These are phyloP conservation scores for Starmerella floris DNA, from an alignment of 805 yeast genomes.

Conservation along the genomic window DNA sequence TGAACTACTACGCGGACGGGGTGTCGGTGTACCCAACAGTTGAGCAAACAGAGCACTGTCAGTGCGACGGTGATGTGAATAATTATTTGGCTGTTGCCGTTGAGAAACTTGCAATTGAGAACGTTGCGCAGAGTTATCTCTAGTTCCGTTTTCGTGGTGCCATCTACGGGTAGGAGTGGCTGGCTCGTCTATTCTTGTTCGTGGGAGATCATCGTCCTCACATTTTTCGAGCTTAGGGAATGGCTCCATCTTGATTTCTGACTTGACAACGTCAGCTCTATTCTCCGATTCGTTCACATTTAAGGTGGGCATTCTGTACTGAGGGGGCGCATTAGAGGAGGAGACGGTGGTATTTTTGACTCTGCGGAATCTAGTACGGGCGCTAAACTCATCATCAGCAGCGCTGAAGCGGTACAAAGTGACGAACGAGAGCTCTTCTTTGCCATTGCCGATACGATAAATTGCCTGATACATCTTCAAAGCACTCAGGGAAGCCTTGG, in stretches of 20 bases:
- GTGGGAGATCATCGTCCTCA: no score
- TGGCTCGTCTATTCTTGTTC: neutral
- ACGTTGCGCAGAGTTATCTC: no score
- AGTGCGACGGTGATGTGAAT: neutral
- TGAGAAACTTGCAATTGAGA: neutral
- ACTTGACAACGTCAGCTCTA: no score
- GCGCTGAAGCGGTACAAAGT: conserved; percentile 28
- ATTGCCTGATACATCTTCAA: conserved; percentile 27
- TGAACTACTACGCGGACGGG: neutral
- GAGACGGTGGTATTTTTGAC: no score
- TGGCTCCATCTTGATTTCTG: no score
- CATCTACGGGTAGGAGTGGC: neutral
- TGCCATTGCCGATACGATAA: conserved; percentile 15
- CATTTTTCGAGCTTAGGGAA: no score
- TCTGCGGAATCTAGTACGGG: conserved; percentile 28
- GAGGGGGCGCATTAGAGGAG: no score
- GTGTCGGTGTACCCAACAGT: conserved; percentile 1
- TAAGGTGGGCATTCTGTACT: no score
- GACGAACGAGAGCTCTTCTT: conserved; percentile 23
- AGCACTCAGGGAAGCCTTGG: conserved; percentile 23
- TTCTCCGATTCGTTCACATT: no score
- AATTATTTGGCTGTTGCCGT: neutral
- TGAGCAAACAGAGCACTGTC: neutral
- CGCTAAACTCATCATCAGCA: conserved; percentile 27
- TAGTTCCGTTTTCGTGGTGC: neutral